Evolutionary conservation across 2,329 filamentous ascomycete species (phyloP).

Genomic region (Pezicula radicicola): DNA sequence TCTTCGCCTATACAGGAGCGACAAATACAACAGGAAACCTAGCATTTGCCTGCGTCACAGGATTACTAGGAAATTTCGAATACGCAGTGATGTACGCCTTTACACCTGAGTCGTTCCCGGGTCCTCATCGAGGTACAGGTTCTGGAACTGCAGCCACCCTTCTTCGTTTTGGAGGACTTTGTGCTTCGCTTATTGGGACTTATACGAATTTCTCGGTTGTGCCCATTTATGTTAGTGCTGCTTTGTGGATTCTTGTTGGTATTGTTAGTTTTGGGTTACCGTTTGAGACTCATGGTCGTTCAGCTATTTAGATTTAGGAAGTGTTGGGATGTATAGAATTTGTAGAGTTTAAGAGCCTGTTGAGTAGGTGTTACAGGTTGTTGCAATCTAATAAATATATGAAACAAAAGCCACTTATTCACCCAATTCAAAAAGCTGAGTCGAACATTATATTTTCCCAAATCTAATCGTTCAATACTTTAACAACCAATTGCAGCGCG

Average conservation of each 20-base stretch:
- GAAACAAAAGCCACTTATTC: too few relatives aligned
- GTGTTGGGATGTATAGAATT: too few relatives aligned
- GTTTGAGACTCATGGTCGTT: conserved; percentile 39
- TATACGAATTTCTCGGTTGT: conserved; percentile 39
- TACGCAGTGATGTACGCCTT: conserved; percentile 39
- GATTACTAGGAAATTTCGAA: conserved; percentile 9
- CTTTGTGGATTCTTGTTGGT: conserved; percentile 40
- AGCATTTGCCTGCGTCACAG: conserved; percentile 21
- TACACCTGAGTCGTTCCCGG: conserved; percentile 57
- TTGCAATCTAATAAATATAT: too few relatives aligned
- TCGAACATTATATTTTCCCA: too few relatives aligned
- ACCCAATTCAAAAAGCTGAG: too few relatives aligned
- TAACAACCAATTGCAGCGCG: too few relatives aligned
- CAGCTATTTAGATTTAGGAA: neutral
- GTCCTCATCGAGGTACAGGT: conserved; percentile 50
- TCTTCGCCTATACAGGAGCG: conserved; percentile 18
- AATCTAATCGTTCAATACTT: too few relatives aligned
- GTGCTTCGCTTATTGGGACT: conserved; percentile 39
- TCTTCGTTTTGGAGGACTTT: conserved; percentile 34
- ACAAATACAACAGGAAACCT: conserved; percentile 16
- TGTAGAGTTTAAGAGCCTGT: too few relatives aligned
- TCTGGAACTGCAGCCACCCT: conserved; percentile 42
- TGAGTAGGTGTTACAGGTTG: too few relatives aligned
- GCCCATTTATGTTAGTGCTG: conserved; percentile 42
- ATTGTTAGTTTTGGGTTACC: conserved; percentile 38